phyloP scores from a whole-genome alignment of 2,329 filamentous ascomycete species.

The Colletotrichum scovillei region DNA sequence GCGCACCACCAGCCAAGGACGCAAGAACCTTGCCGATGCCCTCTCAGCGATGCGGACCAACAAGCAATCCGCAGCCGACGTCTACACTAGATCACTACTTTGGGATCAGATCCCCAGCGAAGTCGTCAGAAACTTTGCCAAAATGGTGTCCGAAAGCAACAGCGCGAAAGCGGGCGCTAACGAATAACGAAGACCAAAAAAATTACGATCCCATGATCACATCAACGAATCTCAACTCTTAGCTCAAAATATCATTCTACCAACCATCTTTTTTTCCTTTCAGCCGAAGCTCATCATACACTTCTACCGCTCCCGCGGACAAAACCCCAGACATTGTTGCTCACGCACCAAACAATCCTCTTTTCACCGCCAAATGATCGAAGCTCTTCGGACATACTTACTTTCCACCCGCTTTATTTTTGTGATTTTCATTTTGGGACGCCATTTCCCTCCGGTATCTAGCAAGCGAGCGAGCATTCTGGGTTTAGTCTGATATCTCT shows the following conservation, averaged over 20 bases:
- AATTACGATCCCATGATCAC: constrained; percentile 28
- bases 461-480: constrained; percentile 43
- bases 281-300: constrained; percentile 40
- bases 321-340: constrained; percentile 54
- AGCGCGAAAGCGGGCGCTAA: constrained; percentile 52
- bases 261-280: constrained; percentile 29
- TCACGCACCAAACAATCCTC: constrained; percentile 57
- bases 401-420: constrained; percentile 28
- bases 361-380: constrained; percentile 37
- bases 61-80: constrained; percentile 83
- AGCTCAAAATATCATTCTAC: constrained; percentile 31
- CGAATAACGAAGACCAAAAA: constrained; percentile 49
- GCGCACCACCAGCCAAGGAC: constrained; percentile 69
- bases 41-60: constrained; percentile 81
- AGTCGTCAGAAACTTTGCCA: constrained; percentile 91
- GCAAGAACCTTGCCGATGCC: constrained; percentile 82
- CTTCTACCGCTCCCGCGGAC: constrained; percentile 46
- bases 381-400: constrained; percentile 37
- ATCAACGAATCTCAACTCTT: constrained; percentile 35
- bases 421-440: constrained; percentile 42
- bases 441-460: constrained; percentile 47
- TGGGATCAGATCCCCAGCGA: constrained; percentile 95
- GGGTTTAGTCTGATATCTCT: constrained; percentile 26
- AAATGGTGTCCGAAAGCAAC: constrained; percentile 85
- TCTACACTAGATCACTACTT: constrained; percentile 91